phyloP scores from a whole-genome alignment of 805 yeast genomes.

The Metschnikowia kunwiensis region DNA sequence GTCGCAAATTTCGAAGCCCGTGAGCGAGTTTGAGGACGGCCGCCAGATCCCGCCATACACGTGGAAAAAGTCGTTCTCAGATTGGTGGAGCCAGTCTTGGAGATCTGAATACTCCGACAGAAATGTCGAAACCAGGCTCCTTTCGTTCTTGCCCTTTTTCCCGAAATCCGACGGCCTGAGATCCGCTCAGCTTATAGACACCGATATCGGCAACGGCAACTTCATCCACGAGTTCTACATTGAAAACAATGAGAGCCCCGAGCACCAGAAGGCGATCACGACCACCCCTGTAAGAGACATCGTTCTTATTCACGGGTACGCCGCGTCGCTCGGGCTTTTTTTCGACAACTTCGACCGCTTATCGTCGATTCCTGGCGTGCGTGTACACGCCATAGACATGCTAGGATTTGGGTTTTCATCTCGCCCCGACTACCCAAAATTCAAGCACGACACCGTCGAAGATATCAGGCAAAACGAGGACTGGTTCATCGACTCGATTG shows the following conservation, averaged over 20 bases:
- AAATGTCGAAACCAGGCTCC: conserved; percentile 38
- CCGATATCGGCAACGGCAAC: conserved; percentile 52
- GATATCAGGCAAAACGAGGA: conserved; percentile 38
- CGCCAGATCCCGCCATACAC: conserved; percentile 15
- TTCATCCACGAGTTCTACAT: conserved; percentile 77
- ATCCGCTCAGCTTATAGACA: conserved; percentile 46
- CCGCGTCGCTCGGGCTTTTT: conserved; percentile 84
- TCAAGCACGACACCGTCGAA: conserved; percentile 27
- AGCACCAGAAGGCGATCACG: conserved; percentile 1
- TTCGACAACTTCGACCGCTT: conserved; percentile 60
- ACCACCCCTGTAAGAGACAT: conserved; percentile 44
- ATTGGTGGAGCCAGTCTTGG: conserved; percentile 18
- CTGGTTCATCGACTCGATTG: conserved; percentile 44
- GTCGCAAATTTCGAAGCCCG: conserved; percentile 4
- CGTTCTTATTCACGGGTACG: conserved; percentile 88
- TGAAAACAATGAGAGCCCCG: conserved; percentile 43
- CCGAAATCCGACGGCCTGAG: conserved; percentile 52
- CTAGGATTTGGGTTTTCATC: conserved; percentile 72
- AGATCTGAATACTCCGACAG: conserved; percentile 22
- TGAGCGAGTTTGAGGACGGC: conserved; percentile 16
- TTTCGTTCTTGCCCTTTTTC: conserved; percentile 57
- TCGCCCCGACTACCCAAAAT: conserved; percentile 46
- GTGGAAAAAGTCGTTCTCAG: conserved; percentile 16
- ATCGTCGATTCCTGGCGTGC: conserved; percentile 48
- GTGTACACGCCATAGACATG: conserved; percentile 66